A percentile compares a stretch with the other conserved stretches of the same genome.
These are phyloP conservation scores for Bombardia bombarda DNA, from an alignment of 495 filamentous ascomycete genomes.

Conservation along the genomic window DNA sequence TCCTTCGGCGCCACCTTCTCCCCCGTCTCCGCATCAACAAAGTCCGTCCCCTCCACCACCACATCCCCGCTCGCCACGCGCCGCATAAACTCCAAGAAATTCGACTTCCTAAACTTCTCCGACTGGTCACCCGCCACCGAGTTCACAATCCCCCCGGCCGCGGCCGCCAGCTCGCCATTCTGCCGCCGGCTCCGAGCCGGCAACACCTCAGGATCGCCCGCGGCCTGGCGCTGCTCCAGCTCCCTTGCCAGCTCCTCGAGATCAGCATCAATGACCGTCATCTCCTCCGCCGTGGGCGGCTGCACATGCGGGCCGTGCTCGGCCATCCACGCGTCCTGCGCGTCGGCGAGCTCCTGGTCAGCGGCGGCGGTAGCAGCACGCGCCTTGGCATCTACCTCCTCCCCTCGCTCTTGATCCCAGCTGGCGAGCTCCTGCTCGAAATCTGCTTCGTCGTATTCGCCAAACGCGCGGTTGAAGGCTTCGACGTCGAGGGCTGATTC, in stretches of 20 bases:
- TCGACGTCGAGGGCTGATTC: slow-evolving; percentile 14
- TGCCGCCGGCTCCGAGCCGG: slow-evolving; percentile 1
- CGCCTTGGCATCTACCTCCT: too few species aligned
- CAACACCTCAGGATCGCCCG: background rate
- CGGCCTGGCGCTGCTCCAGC: slow-evolving; percentile 7
- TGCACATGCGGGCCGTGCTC: slow-evolving; percentile 19
- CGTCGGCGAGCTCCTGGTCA: slow-evolving; percentile 12
- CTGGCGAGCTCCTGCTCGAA: slow-evolving; percentile 15
- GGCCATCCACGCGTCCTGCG: slow-evolving; percentile 23
- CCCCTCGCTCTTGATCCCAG: slow-evolving; percentile 11
- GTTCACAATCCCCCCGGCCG: slow-evolving; percentile 30
- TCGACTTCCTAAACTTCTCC: slow-evolving; percentile 37
- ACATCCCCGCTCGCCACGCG: slow-evolving; percentile 31
- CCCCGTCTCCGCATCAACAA: slow-evolving; percentile 26
- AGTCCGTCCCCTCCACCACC: slow-evolving; percentile 28
- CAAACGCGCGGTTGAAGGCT: slow-evolving; percentile 22
- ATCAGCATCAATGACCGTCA: slow-evolving; percentile 10
- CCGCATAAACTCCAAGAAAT: slow-evolving; percentile 36
- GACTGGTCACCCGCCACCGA: slow-evolving; percentile 28
- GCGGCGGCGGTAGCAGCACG: slow-evolving; percentile 4
- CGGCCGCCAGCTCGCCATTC: slow-evolving; percentile 28
- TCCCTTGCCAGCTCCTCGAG: slow-evolving; percentile 14
- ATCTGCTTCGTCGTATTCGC: slow-evolving; percentile 14
- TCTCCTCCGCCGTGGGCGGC: slow-evolving; percentile 10
- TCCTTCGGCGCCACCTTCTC: slow-evolving; percentile 10